Base-by-base conservation (phyloP, 1,284 basidiomycete species). In the Mycena citricolor region DNA sequence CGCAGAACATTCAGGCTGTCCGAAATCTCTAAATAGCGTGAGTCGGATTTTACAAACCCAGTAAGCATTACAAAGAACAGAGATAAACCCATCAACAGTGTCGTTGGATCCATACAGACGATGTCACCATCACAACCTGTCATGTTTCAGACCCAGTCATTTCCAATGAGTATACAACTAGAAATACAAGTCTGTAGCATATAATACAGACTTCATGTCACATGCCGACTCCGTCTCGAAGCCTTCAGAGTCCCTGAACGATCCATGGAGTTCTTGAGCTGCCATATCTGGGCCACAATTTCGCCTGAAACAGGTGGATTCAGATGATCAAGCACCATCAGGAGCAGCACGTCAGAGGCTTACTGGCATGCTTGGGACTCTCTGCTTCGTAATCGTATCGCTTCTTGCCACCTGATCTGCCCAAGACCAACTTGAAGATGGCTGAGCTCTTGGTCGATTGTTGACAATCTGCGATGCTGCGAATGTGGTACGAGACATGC, bases 381-480 rank as follows among this genome's bases (percentile, higher is more conserved):
- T 97, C 94, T 0, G 94, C 94, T 66, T 99, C 97, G 61, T 98
- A 97, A 59, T 99, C 95, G 62, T 98, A 99, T 24, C 94, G 76
- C 72, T 99, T 99, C 51, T 81, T 86, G 24, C 81, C 77, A 8
- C 79, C 66, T 4, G 64, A 65, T 14, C 49, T 36, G 36, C 46
- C 46, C 22, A 76, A 52, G 6, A 76, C 66, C 7, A 76, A 62
- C 70, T 97, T 97, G 78, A 99, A 95, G 19, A 81, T 80, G 3
- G 84, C 77, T 16, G 85, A 83, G 4, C 82, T 80, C 61, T 94
- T 90, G 32, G 82, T 79, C 1, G 86, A 88, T 57, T 94, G 84
- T 55, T 90, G 89, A 61, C 90, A 92, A 24, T 83, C 80, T 13
- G 83, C 77, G 29, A 99, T 84, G 49, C 83, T 85, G 57, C 89